Base-by-base conservation (phyloP, 345 rosid species). In the Geranium brycei region DNA sequence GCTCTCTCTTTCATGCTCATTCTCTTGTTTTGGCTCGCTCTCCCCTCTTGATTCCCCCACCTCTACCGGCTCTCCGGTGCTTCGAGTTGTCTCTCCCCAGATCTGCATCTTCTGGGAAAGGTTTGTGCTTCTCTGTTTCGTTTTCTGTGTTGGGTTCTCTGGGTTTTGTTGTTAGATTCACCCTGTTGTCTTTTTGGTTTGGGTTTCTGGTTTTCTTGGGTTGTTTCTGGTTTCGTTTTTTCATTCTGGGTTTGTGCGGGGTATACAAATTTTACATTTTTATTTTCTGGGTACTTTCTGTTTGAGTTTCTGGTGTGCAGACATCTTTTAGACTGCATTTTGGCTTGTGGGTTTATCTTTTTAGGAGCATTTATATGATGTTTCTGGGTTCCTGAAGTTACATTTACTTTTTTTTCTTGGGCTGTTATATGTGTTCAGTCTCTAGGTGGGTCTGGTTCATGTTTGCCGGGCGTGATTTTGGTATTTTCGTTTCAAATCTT, bases 61-160 rank as follows among this genome's bases (percentile, higher is more conserved):
- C 67, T 64, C 13, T 10, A 7, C 3, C 53, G 53, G 77, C 76
- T 58, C 12, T 51, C 7, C 17, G 47, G 3, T 28, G 57, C 62
- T 41, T 58, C 17, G 7, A 31, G 59, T 57, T 28, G 47, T 2
- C 64, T 62, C 64, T 60, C 58, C 73, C 30, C 30, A 75, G 82
- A 86, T 82, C 85, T 74, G 79, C 76, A 65, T 67, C 70, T 68
- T 59, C 66, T 11, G 73, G 68, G 72, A 57, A 63, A 81, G 77
- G 85, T 79, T 30, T 19, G 69, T 47, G 64, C 68, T 51, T 55
- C 71, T 66, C 62, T 61, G 68, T 51, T 60, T 68, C 65, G 51
- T 2, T 31, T 17, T 3, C 69, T 61, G 68, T 57, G 57, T 19
- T 32, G 19, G 61, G 68, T 60, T 70, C 2, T 56, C 69, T 15